Percentiles rank a stretch among this genome's conserved stretches.
Conservation (phyloP, 1,284 basidiomycete genomes). For the Flammula alnicola region DNA sequence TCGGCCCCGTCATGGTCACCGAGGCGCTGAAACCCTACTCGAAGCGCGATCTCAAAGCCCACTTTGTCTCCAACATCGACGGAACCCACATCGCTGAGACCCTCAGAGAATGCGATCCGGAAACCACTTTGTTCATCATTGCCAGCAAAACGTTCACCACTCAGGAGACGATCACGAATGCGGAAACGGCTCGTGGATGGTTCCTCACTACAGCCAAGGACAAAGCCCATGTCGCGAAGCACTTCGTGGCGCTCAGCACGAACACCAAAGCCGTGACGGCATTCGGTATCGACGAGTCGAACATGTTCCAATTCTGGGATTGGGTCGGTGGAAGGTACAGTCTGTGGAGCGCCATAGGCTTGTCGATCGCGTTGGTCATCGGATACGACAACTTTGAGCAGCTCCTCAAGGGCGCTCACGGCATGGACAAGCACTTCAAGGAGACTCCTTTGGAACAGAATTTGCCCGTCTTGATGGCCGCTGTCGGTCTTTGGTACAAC, state of each 20-base stretch:
- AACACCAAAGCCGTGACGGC: conserved; percentile 93
- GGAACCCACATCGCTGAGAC: conserved; percentile 97
- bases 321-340: conserved; percentile 99
- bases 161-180: conserved; percentile 99
- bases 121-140: conserved; percentile 96
- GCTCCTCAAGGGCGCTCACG: conserved; percentile 91
- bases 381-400: conserved; percentile 95
- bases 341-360: conserved; percentile 97
- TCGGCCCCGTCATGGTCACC: conserved; percentile 98
- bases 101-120: conserved; percentile 82
- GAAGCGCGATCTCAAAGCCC: conserved; percentile 85
- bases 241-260: conserved; percentile 98
- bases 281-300: conserved; percentile 92
- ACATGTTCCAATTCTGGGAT: conserved; percentile 99
- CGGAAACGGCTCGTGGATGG: conserved; percentile 92
- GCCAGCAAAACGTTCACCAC: conserved; percentile 99
- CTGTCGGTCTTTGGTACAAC: conserved; percentile 98
- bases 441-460: conserved; percentile 89
- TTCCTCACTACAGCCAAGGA: conserved; percentile 88
- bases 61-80: conserved; percentile 98
- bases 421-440: conserved; percentile 97
- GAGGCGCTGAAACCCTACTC: conserved; percentile 95
- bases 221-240: conserved; percentile 94
- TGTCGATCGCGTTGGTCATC: conserved; percentile 92
- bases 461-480: conserved; percentile 89